phyloP scores from a whole-genome alignment of 108 stramenopile genomes.

The Craspedostauros australis region DNA sequence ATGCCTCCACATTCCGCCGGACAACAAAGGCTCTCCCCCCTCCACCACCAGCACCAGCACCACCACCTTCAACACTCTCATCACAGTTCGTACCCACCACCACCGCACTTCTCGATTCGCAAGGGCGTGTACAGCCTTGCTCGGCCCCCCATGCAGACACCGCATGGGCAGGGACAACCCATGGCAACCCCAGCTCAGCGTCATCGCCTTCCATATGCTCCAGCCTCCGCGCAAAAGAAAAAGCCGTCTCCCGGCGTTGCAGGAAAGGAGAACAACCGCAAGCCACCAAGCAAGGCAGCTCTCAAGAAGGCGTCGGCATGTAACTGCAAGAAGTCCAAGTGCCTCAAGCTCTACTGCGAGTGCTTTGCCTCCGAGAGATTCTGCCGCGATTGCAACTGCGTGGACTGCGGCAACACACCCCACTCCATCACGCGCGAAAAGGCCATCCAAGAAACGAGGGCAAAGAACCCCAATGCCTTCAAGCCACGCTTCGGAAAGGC shows the following conservation, averaged over 20 bases:
- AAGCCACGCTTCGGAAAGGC: constrained; percentile 43
- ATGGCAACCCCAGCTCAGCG: constrained; percentile 1
- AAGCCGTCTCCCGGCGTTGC: constrained; percentile 9
- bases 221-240: not conserved
- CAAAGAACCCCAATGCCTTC: constrained; percentile 85
- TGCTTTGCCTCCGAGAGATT: constrained; percentile 84
- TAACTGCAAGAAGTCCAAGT: constrained; percentile 88
- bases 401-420: constrained; percentile 76
- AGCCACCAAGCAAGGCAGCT: not conserved
- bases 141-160: not conserved
- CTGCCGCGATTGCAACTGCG: constrained; percentile 91
- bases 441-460: constrained; percentile 80
- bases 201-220: not conserved
- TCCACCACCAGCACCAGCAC: constrained; percentile 1
- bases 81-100: not conserved
- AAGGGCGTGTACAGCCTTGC: not conserved
- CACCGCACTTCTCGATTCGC: constrained; percentile 1
- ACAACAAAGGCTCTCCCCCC: too few species aligned
- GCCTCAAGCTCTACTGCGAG: constrained; percentile 95
- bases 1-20: too few species aligned
- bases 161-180: not conserved
- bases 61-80: not conserved
- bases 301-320: constrained; percentile 51
- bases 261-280: constrained; percentile 27
- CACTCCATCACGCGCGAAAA: constrained; percentile 64